A percentile compares a stretch with the other conserved stretches of the same genome.
These are phyloP conservation scores for Melampsora abietis-canadensis DNA, from an alignment of 1,284 basidiomycete genomes.

Conservation along the genomic window DNA sequence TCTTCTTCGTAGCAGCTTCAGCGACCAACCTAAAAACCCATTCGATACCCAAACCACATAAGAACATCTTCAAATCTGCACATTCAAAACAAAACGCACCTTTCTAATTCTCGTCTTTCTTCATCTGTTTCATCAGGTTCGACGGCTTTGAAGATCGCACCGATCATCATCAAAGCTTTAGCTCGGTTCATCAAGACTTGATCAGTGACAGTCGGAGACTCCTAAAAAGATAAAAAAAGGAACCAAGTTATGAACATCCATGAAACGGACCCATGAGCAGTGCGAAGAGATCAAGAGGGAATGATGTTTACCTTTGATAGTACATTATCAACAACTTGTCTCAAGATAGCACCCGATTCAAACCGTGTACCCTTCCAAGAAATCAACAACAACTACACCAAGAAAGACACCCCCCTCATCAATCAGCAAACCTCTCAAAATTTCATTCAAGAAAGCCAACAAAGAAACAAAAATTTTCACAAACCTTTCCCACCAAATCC, in stretches of 20 bases:
- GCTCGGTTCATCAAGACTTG: constrained; percentile 71
- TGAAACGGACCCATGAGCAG: neutral
- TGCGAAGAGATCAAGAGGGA: neutral
- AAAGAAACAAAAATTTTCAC: neutral
- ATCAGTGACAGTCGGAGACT: constrained; percentile 65
- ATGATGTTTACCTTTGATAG: constrained; percentile 26
- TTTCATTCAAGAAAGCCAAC: neutral
- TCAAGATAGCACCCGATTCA: constrained; percentile 62
- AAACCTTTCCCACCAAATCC: constrained; percentile 86
- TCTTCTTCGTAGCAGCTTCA: constrained; percentile 55
- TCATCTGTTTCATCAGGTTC: constrained; percentile 82
- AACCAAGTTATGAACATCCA: neutral
- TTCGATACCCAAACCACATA: neutral
- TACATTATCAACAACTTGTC: constrained; percentile 46
- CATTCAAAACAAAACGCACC: constrained; percentile 6
- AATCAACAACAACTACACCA: constrained; percentile 74
- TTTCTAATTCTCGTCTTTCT: constrained; percentile 83
- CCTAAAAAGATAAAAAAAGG: constrained; percentile 50
- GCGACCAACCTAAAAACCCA: constrained; percentile 53
- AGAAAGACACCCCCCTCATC: neutral
- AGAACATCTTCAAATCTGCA: neutral
- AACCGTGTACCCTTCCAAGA: constrained; percentile 92
- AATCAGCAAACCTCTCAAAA: neutral
- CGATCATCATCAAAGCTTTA: constrained; percentile 76
- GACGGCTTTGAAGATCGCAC: constrained; percentile 78